phyloP scores from a whole-genome alignment of 2,329 filamentous ascomycete genomes.

The Penicillium sp. region DNA sequence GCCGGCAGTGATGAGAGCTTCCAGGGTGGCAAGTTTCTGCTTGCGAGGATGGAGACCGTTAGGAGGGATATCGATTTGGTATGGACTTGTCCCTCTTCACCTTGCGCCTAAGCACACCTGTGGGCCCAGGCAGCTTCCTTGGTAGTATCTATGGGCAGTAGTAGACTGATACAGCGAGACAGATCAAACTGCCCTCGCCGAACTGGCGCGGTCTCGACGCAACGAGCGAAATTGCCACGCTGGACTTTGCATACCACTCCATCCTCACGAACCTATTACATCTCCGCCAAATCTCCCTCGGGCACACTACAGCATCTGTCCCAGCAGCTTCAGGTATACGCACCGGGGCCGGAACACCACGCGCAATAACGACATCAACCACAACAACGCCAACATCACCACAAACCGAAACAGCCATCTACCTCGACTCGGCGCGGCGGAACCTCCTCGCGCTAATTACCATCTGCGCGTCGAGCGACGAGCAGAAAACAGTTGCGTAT shows the following conservation, averaged over 20 bases:
- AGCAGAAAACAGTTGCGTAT: slow-evolving; percentile 23
- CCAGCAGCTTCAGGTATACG: background rate
- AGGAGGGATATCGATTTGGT: background rate
- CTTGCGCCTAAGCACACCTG: background rate
- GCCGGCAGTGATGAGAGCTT: background rate
- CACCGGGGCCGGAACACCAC: no score
- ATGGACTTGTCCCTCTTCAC: background rate
- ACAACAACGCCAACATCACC: background rate
- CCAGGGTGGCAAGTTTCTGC: background rate
- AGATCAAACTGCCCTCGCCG: slow-evolving; percentile 22
- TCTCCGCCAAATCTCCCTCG: slow-evolving; percentile 17
- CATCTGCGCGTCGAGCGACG: slow-evolving; percentile 25
- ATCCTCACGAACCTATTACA: slow-evolving; percentile 28
- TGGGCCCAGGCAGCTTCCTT: background rate
- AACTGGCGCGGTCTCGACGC: slow-evolving; percentile 27
- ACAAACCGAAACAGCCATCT: background rate
- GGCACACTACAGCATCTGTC: background rate
- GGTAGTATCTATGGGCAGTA: no score
- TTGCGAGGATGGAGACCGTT: background rate
- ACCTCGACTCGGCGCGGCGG: slow-evolving; percentile 27
- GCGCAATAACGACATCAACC: no score
- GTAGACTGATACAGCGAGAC: background rate
- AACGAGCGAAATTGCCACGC: slow-evolving; percentile 25
- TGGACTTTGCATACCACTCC: slow-evolving; percentile 29
- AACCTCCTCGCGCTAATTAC: slow-evolving; percentile 22